Conservation (phyloP, 2,329 filamentous ascomycete species). For the Shiraia bambusicola region DNA sequence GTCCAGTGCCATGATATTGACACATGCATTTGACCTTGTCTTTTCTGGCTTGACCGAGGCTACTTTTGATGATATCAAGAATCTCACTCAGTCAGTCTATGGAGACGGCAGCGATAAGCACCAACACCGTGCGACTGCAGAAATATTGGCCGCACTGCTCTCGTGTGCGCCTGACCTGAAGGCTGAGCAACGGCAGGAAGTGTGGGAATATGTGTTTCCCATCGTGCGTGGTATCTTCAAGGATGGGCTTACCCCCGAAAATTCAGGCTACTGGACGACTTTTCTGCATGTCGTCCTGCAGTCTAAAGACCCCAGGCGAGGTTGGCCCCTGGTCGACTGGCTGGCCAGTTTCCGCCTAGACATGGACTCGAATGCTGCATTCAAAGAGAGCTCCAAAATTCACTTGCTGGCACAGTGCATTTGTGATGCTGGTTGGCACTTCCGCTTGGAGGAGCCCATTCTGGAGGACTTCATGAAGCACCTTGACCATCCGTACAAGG, state of each 20-base stretch:
- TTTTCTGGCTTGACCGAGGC: conserved; percentile 74
- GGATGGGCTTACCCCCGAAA: conserved; percentile 93
- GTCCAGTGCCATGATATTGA: conserved; percentile 80
- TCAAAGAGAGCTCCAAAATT: conserved; percentile 98
- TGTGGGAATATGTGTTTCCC: conserved; percentile 90
- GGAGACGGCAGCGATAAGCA: conserved; percentile 96
- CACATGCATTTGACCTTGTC: conserved; percentile 88
- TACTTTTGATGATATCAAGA: conserved; percentile 84
- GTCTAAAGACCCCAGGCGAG: conserved; percentile 83
- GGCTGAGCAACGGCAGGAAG: conserved; percentile 68
- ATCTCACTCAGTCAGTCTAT: conserved; percentile 74
- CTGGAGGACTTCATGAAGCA: conserved; percentile 85
- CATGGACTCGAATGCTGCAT: conserved; percentile 92
- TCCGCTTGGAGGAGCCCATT: conserved; percentile 85
- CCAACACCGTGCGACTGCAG: conserved; percentile 91
- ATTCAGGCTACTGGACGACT: conserved; percentile 90
- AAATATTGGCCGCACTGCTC: conserved; percentile 86
- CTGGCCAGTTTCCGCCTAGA: conserved; percentile 85
- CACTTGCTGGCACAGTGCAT: conserved; percentile 86
- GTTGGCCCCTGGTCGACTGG: conserved; percentile 81
- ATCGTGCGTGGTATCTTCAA: conserved; percentile 82
- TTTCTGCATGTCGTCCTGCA: conserved; percentile 89
- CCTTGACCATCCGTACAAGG: conserved; percentile 96
- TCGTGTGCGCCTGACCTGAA: conserved; percentile 78
- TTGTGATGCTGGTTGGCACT: conserved; percentile 91